Conservation (phyloP, 2,329 filamentous ascomycete species). For the Acephala macrosclerotiorum region DNA sequence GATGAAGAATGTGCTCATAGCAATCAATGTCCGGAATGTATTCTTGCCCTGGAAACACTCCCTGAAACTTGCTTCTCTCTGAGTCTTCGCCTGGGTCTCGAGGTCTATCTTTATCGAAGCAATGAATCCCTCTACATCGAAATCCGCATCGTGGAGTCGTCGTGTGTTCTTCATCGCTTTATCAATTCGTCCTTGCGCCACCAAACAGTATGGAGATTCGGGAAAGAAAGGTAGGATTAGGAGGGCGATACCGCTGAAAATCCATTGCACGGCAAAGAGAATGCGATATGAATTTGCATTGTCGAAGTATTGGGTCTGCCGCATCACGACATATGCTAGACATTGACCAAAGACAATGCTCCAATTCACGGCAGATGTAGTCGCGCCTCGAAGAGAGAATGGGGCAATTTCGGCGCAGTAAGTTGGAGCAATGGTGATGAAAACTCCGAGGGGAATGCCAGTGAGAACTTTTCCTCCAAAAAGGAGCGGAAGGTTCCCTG, state of each 20-base stretch:
- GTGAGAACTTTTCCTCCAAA: constrained; percentile 56
- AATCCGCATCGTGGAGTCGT: constrained; percentile 20
- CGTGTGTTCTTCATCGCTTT: constrained; percentile 28
- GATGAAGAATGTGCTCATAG: constrained; percentile 43
- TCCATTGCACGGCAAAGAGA: constrained; percentile 56
- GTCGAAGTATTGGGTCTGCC: constrained; percentile 47
- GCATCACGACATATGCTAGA: constrained; percentile 35
- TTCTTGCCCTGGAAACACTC: constrained; percentile 36
- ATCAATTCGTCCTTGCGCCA: constrained; percentile 36
- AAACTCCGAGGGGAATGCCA: constrained; percentile 58
- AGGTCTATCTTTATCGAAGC: constrained; percentile 21
- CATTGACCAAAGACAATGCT: constrained; percentile 36
- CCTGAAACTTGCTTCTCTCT: constrained; percentile 23
- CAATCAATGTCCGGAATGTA: constrained; percentile 37
- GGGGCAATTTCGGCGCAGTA: constrained; percentile 37
- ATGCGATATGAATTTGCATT: constrained; percentile 50
- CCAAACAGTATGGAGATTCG: constrained; percentile 57
- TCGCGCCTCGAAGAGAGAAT: constrained; percentile 32
- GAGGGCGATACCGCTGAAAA: constrained; percentile 55
- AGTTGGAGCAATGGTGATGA: constrained; percentile 49
- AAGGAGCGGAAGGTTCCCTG: constrained; percentile 50
- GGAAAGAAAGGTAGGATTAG: constrained; percentile 53
- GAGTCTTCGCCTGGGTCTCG: constrained; percentile 14
- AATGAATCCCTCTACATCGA: constrained; percentile 29
- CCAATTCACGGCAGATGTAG: constrained; percentile 35